Evolutionary conservation across 2,329 filamentous ascomycete genomes (phyloP), one percentile per base, ranked within the genome.

Genomic region (Sporothrix luriei): DNA sequence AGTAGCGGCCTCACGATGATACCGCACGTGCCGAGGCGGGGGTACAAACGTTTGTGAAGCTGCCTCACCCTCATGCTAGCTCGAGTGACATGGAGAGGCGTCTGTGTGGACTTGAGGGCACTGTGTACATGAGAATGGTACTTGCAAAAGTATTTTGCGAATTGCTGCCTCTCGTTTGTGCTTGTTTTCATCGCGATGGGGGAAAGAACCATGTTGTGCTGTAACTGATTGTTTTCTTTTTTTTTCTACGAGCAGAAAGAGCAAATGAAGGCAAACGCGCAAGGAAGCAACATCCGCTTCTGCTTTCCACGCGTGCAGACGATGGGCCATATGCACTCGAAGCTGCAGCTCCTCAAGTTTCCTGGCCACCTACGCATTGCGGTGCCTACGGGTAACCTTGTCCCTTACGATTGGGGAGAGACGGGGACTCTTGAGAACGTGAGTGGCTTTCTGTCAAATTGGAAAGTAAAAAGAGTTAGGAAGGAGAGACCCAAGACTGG

Each of bases 321-420:
- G 1, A 82, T 86, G 6, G 90, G 89, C 29, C 89, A 85, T 75
- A 97, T 98, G 93, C 95, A 98, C 79, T 97, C 93, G 65, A 98
- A 99, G 77, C 83, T 98, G 55, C 94, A 97, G 85, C 80, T 98
- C 1, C 84, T 98, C n/a, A 94, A 93, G 75, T 92, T 93, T 74
- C 80, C 85, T 0, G 80, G 80, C 1, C 89, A 93, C 77, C 79
- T 97, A 19, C 88, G 95, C 7, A 84, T 99, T 57, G 94, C 91
- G 0, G 83, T 98, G 1, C 93, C 95, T 0, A 94, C 90, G 3
- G 95, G 93, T 1, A 99, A 99, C 75, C 82, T 97, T 64, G 89
- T 91, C 14, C 84, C 87, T 9, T 93, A 91, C 75, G 94, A 99
- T 77, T 98, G 95, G 94, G 94, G 94, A 11, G 92, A 96, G 77